These are phyloP conservation scores for Capronia coronata DNA, from an alignment of 2,329 filamentous ascomycete genomes.

Conservation along the genomic window DNA sequence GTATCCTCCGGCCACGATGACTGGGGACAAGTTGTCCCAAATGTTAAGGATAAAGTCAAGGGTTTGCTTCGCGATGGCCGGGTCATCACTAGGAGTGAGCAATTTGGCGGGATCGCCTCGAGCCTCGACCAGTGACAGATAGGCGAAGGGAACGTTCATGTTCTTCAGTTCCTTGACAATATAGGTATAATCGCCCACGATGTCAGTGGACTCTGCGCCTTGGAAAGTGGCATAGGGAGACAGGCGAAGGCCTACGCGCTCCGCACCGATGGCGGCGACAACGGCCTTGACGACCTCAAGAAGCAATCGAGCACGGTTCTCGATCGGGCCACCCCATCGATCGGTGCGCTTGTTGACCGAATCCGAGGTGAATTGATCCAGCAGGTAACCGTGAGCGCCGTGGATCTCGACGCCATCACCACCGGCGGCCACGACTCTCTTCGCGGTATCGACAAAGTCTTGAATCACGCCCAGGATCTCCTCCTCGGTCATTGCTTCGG, in stretches of 20 bases:
- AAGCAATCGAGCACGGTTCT: conserved; percentile 50
- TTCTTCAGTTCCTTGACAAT: conserved; percentile 48
- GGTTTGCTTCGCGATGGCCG: neutral
- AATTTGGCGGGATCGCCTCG: neutral
- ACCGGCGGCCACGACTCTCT: conserved; percentile 49
- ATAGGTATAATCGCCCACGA: conserved; percentile 54
- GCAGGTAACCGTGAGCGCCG: conserved; percentile 44
- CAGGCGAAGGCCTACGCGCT: conserved; percentile 43
- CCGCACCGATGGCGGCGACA: conserved; percentile 26
- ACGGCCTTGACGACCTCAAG: conserved; percentile 42
- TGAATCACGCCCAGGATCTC: conserved; percentile 37
- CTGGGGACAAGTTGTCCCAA: conserved; percentile 40
- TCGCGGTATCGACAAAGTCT: conserved; percentile 39
- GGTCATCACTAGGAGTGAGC: conserved; percentile 2
- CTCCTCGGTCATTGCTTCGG: conserved; percentile 33
- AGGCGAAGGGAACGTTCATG: conserved; percentile 47
- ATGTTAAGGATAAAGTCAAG: conserved; percentile 29
- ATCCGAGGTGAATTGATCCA: conserved; percentile 49
- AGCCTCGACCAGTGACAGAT: conserved; percentile 54
- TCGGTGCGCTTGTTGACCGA: conserved; percentile 47
- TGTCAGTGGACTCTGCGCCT: conserved; percentile 53
- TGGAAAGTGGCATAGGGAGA: conserved; percentile 46
- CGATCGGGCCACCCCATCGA: conserved; percentile 45
- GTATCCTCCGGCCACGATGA: conserved; percentile 49
- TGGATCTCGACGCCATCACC: conserved; percentile 52